Evolutionary conservation across 306 rosid genomes (phyloP), one percentile per base, ranked within the genome.

Genomic region (Citrullus amarus): DNA sequence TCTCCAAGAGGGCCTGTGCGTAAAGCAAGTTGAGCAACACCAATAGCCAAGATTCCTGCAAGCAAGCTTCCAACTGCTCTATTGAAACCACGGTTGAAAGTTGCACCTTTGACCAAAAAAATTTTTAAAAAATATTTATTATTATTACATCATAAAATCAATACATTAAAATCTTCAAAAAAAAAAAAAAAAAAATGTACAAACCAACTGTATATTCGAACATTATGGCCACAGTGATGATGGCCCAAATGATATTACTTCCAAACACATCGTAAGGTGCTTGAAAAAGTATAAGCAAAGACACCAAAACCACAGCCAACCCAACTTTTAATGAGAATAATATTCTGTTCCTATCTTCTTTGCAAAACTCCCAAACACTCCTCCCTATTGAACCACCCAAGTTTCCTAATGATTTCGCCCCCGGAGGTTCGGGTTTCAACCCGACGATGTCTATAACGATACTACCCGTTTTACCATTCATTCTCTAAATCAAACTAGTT

Each of bases 131-230:
- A 25, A 25, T 25, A 25, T 25, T 5, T 6, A 39, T 9, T 16
- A 9, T 41, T 6, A 4, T 41, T 2, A 32, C 22, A 34, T 62
- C 30, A 41, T 72, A 72, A 25, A 12, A 12, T 67, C 36, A 15
- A 3, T 5, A 55, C 69, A 65, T 16, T 65, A 15, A 36, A 65
- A 17, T 34, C 25, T 8, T 4, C 6, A 20, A 72, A 72, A 43
- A 36, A 36, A 8, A 67, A 67, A 30, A 4, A 72, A 41, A 43
- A 8, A 43, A 10, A 12, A 10, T 10, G 9, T 46, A 67, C 89
- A 39, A 87, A 90, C 97, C 96, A 51, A 92, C 93, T n/a, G 93
- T 92, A 68, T 86, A 89, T 79, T 92, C 97, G 80, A 90, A 92
- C 88, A 90, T 88, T 57, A 90, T 81, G 81, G 91, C 82, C 81